These are phyloP conservation scores for Colletotrichum viniferum DNA, from an alignment of 2,329 filamentous ascomycete species.

Conservation along the genomic window DNA sequence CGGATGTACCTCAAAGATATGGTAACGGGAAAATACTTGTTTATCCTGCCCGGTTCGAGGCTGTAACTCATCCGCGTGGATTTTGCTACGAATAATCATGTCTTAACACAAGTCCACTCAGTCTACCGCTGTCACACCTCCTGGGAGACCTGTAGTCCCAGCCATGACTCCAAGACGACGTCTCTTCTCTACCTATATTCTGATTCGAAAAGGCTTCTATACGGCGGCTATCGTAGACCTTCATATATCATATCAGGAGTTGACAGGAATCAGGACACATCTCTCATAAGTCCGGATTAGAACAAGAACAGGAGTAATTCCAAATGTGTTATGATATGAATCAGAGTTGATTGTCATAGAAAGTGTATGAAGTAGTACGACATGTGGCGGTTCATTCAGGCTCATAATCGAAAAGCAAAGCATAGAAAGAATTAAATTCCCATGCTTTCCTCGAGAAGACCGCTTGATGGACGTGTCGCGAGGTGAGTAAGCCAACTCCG, in stretches of 20 bases:
- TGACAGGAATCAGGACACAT: background rate
- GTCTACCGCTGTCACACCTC: background rate
- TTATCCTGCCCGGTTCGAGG: background rate
- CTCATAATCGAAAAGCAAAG: no score
- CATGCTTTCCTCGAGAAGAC: background rate
- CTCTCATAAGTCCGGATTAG: background rate
- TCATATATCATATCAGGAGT: background rate
- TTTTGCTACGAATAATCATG: background rate
- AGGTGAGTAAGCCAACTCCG: background rate
- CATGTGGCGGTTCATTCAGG: background rate
- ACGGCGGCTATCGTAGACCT: background rate
- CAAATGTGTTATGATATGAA: background rate
- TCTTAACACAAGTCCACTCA: background rate
- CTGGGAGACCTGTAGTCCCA: background rate
- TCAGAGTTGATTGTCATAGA: background rate
- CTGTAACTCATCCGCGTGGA: background rate
- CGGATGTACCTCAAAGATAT: background rate
- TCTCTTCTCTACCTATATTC: background rate
- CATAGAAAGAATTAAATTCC: background rate
- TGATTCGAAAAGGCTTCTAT: background rate
- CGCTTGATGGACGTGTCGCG: background rate
- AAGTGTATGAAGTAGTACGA: background rate
- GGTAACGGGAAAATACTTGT: background rate
- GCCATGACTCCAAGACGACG: background rate
- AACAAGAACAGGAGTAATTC: background rate